A percentile compares a stretch with the other conserved stretches of the same genome.
phyloP scores from a whole-genome alignment of 108 stramenopile genomes.

The Nannochloropsis gaditana region DNA sequence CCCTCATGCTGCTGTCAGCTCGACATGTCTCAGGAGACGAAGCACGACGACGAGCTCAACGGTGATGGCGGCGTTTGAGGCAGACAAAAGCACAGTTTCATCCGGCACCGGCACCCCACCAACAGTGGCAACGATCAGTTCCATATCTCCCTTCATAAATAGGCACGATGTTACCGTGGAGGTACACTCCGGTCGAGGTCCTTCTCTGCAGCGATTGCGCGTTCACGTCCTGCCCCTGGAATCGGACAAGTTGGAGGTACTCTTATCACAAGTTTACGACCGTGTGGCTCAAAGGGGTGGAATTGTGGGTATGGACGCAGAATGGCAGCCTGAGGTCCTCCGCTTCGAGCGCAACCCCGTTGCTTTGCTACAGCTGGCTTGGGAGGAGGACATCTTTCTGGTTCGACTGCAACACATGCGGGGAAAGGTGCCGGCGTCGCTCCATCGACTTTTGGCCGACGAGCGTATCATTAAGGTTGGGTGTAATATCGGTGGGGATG shows the following conservation, averaged over 20 bases:
- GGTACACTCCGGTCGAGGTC: not conserved
- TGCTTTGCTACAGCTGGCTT: not conserved
- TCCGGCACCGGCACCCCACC: too few relatives aligned
- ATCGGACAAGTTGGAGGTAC: not conserved
- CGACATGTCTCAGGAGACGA: not conserved
- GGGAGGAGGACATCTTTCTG: conserved; percentile 6
- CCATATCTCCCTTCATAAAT: not conserved
- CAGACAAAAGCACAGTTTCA: too few relatives aligned
- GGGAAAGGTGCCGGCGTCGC: not conserved
- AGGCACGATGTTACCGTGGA: not conserved
- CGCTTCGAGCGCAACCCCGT: not conserved
- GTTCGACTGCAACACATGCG: not conserved
- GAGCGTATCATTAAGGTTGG: not conserved
- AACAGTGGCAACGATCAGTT: too few relatives aligned
- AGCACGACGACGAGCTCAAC: too few relatives aligned
- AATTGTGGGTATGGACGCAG: not conserved
- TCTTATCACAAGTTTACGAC: not conserved
- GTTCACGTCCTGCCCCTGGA: conserved; percentile 16
- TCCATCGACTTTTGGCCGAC: not conserved
- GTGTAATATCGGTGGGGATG: not conserved
- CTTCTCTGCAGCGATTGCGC: not conserved
- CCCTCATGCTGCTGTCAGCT: not conserved
- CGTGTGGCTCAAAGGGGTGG: not conserved
- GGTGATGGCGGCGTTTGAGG: too few relatives aligned
- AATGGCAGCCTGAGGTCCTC: not conserved